Base-by-base conservation (phyloP, 805 yeast species). In the Barnettozyma pratensis region DNA sequence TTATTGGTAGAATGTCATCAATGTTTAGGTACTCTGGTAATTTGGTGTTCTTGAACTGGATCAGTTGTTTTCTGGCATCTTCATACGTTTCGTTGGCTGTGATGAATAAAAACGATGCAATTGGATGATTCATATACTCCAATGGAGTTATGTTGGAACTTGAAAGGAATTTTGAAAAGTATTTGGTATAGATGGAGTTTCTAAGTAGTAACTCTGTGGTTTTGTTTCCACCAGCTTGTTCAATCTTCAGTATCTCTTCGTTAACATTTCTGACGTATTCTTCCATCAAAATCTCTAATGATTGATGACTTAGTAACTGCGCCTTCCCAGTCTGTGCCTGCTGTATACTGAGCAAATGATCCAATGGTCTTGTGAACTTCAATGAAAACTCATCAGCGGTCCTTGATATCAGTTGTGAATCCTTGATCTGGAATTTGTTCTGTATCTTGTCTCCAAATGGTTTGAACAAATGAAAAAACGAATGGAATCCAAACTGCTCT, bases 41-140 rank as follows among this genome's bases (percentile, higher is more conserved):
- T 8, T 56, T 55, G 1, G 67, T 61, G 1, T 68, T 72, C 54
- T 74, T 77, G 65, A 77, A 84, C 41, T 72, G 69, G 3, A 80
- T 76, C 26, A 87, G 66, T 37, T 80, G 62, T 19, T 75, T 76
- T 45, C 85, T 73, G 5, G 94, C 81, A n/a, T 68, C 65, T 10
- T 77, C 81, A 32, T 79, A 63, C 0, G 76, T 51, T 48, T 83
- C 87, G 11, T 66, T 54, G 26, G 79, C 72, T 26, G 87, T 78
- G 4, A 89, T 71, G 1, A 83, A 82, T 44, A 89, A 73, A 11
- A 92, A 62, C 39, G 90, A 85, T 3, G 87, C 76, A 2, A 89
- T 77, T 0, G 97, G 97, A 61, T 91, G 97, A 55, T 86, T 83
- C 63, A 90, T 82, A 5, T 89, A 83, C 64, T 92, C 97, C 61